Percentiles rank a stretch among this genome's conserved stretches.
Evolutionary conservation across 73 alveolate species (phyloP).

Genomic region (Diophrys appendiculata): DNA sequence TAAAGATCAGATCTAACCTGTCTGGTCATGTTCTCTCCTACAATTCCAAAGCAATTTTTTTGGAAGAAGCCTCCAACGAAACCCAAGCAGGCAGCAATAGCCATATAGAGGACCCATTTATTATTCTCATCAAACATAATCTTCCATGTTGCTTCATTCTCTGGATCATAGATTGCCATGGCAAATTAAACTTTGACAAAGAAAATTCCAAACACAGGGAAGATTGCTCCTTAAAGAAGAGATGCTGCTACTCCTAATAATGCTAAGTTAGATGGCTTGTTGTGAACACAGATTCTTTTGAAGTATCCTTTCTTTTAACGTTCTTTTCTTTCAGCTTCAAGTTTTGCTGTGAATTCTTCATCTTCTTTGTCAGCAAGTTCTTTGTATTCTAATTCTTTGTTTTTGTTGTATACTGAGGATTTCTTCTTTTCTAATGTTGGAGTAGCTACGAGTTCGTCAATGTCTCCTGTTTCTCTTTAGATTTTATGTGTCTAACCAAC

Average conservation of each 20-base stretch:
- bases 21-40: constrained; percentile 63
- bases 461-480: no score
- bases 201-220: constrained; percentile 55
- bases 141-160: no score
- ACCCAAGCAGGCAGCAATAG: constrained; percentile 11
- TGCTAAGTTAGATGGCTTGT: constrained; percentile 1
- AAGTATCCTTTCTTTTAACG: constrained; percentile 28
- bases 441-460: neutral
- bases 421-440: neutral
- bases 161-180: no score
- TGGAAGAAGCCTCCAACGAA: constrained; percentile 14
- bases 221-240: constrained; percentile 37
- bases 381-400: neutral
- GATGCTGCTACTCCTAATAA: constrained; percentile 17
- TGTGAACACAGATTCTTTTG: constrained; percentile 7
- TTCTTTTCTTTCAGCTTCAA: neutral
- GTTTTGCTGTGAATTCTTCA: neutral
- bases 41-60: constrained; percentile 43
- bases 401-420: neutral
- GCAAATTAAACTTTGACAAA: constrained; percentile 39
- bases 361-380: constrained; percentile 15
- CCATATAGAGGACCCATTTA: constrained; percentile 17
- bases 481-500: no score
- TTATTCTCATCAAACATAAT: constrained; percentile 16
- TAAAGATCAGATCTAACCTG: no score